phyloP scores from a whole-genome alignment of 129 eudicot genomes.

The Helichrysum umbraculigerum region DNA sequence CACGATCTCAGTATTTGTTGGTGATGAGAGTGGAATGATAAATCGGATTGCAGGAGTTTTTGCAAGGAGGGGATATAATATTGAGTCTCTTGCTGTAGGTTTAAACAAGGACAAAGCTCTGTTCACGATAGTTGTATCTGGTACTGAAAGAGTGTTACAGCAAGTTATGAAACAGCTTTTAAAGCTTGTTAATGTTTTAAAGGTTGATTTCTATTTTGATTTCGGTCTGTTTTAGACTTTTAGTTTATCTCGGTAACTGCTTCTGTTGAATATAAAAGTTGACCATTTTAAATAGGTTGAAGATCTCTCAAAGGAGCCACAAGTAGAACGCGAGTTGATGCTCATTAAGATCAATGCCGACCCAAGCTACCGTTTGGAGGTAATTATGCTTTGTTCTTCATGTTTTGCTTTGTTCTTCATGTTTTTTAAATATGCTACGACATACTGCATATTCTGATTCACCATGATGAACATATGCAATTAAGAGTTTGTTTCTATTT shows the following conservation, averaged over 20 bases:
- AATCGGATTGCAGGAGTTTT: slow-evolving; percentile 94
- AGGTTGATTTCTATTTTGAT: slow-evolving; percentile 42
- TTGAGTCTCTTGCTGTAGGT: slow-evolving; percentile 94
- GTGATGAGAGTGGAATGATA: slow-evolving; percentile 96
- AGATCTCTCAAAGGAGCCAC: slow-evolving; percentile 88
- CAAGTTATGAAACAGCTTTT: slow-evolving; percentile 88
- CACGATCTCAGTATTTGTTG: slow-evolving; percentile 81
- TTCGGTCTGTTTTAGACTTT: background rate
- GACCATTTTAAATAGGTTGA: slow-evolving; percentile 53
- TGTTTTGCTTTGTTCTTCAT: slow-evolving; percentile 5
- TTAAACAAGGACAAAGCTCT: slow-evolving; percentile 90
- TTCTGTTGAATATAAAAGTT: background rate
- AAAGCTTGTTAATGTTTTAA: slow-evolving; percentile 83
- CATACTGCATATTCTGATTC: slow-evolving; percentile 9
- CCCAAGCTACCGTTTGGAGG: slow-evolving; percentile 69
- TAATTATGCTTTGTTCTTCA: slow-evolving; percentile 28
- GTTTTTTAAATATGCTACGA: background rate
- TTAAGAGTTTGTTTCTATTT: background rate
- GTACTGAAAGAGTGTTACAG: slow-evolving; percentile 76
- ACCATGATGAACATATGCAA: background rate
- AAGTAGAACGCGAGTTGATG: slow-evolving; percentile 94
- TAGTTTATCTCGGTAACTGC: background rate
- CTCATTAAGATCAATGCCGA: slow-evolving; percentile 84
- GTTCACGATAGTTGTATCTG: slow-evolving; percentile 85
- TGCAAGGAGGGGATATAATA: slow-evolving; percentile 91